Conservation (phyloP, 306 rosid species). For the Cicer chorassanicum region DNA sequence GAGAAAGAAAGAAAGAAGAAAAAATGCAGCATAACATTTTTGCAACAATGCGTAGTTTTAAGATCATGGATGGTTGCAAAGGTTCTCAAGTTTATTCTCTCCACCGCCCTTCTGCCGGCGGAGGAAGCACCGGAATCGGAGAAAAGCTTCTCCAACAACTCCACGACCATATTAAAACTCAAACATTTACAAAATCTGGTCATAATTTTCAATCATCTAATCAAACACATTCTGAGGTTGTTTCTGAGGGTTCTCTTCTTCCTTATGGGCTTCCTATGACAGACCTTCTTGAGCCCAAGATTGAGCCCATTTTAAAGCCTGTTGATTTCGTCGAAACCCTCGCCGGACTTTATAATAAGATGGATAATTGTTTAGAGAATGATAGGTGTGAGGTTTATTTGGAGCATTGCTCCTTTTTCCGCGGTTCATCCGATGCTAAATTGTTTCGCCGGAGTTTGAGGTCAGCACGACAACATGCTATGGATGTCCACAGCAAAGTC, state of each 20-base stretch:
- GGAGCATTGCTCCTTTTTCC: constrained; percentile 68
- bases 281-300: constrained; percentile 66
- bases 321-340: constrained; percentile 59
- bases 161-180: constrained; percentile 60
- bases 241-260: constrained; percentile 54
- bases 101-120: constrained; percentile 46
- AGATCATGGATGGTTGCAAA: constrained; percentile 86
- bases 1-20: background rate
- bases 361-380: constrained; percentile 58
- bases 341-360: constrained; percentile 53
- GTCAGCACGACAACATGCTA: constrained; percentile 76
- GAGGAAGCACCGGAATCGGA: constrained; percentile 49
- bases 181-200: constrained; percentile 55
- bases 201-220: constrained; percentile 47
- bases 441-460: constrained; percentile 75
- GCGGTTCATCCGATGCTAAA: constrained; percentile 61
- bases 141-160: constrained; percentile 66
- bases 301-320: constrained; percentile 58
- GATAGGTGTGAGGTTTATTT: constrained; percentile 58
- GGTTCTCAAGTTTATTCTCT: constrained; percentile 70
- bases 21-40: constrained; percentile 81
- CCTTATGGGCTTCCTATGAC: constrained; percentile 74
- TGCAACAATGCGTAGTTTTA: constrained; percentile 77
- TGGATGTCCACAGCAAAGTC: constrained; percentile 69
- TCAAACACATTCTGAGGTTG: constrained; percentile 34